Evolutionary conservation across 2,329 filamentous ascomycete species (phyloP).

Genomic region (Davidsoniella australis): DNA sequence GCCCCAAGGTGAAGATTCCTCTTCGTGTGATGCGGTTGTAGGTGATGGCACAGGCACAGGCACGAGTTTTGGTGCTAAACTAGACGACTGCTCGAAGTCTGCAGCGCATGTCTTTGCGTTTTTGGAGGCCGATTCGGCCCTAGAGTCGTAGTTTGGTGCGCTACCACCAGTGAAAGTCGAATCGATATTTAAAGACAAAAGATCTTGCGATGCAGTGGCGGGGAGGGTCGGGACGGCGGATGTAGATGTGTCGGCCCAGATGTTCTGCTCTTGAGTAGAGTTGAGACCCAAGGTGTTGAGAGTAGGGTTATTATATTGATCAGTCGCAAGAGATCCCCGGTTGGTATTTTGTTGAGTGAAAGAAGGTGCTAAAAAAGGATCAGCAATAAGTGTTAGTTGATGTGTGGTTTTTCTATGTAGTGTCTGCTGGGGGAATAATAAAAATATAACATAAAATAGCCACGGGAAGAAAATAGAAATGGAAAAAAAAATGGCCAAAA

Average conservation of each 20-base stretch:
- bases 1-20: conserved; percentile 1
- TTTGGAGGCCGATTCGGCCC: conserved; percentile 4
- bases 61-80: not conserved
- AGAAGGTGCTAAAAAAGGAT: not conserved
- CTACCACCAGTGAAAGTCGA: not conserved
- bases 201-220: conserved; percentile 17
- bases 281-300: no score
- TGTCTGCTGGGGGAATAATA: not conserved
- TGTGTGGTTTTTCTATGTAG: not conserved
- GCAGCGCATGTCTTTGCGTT: not conserved
- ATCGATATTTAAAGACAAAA: not conserved
- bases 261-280: conserved; percentile 13
- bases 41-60: conserved; percentile 4
- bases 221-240: conserved; percentile 11
- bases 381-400: not conserved
- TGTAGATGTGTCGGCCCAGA: conserved; percentile 19
- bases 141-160: conserved; percentile 1
- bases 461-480: no score
- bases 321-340: not conserved
- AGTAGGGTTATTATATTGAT: not conserved
- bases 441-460: no score
- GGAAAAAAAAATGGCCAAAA: no score
- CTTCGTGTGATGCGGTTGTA: conserved; percentile 1
- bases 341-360: not conserved
- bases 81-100: not conserved